Base-by-base conservation (phyloP, 805 yeast species). In the Saccharomycopsis fodiens region DNA sequence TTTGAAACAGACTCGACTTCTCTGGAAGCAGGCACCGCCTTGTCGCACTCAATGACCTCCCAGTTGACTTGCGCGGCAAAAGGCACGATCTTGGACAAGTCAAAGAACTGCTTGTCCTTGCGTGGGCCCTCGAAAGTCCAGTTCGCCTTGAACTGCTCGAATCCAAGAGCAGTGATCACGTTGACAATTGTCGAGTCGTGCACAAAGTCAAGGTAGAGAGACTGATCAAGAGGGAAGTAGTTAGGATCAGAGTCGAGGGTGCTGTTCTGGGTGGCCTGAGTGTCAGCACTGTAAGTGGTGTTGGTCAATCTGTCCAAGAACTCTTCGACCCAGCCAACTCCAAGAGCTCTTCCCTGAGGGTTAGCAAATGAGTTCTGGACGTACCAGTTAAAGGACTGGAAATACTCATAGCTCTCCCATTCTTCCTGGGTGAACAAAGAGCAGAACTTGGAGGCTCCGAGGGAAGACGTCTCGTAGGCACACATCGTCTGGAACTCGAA, bases 101-200 rank as follows among this genome's bases (percentile, higher is more conserved):
- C 52, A 25, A 20, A 49, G 35, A 44, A 32, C 10, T 43, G 51
- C 2, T 20, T 36, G 27, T 42, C 45, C 3, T 20, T 25, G 19
- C 36, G 17, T 23, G 46, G 42, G 20, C 46, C 47, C 15, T 47
- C 39, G 42, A 44, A 49, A 32, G 47, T 45, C 36, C 47, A 45
- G 30, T 44, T 43, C 16, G 50, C 46, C 10, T 44, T 43, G 35
- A 42, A 39, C 35, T 50, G 54, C 20, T 52, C 53, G n/a, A 84
- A 59, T 5, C 86, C 88, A 40, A 84, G 62, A 2, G 91, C 84
- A 23, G 85, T 66, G 54, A 80, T 64, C 54, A 72, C 78, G 35
- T 79, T 66, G 51, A 78, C 67, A 35, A 85, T 61, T 51, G 81
- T 82, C 32, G 82, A 73, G 59, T 86, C 95, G 57, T 86, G 95